Evolutionary conservation across 768 basidiomycete species (phyloP).

Genomic region (Leccinum subgranulosum): DNA sequence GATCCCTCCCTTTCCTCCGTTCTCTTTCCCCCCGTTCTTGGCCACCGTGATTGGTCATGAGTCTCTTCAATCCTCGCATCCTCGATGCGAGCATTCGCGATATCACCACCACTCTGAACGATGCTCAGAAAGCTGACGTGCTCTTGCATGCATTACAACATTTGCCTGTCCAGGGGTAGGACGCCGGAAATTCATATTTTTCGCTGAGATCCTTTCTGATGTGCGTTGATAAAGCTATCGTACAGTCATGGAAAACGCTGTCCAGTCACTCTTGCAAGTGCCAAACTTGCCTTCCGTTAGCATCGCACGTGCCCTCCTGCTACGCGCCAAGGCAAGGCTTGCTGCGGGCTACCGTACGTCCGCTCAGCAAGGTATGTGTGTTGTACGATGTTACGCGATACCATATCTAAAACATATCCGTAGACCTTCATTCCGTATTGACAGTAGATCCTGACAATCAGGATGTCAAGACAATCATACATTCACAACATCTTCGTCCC

Average conservation of each 20-base stretch:
- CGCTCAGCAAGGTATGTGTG: constrained; percentile 57
- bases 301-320: constrained; percentile 56
- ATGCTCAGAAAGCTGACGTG: constrained; percentile 70
- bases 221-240: constrained; percentile 41
- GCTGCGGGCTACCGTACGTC: constrained; percentile 56
- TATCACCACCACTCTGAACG: constrained; percentile 52
- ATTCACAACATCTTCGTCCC: constrained; percentile 46
- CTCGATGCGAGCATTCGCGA: constrained; percentile 76
- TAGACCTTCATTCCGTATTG: constrained; percentile 67
- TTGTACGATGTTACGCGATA: not conserved
- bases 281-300: constrained; percentile 49
- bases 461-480: constrained; percentile 63
- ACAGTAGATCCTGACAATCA: constrained; percentile 64
- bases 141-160: constrained; percentile 79
- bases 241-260: constrained; percentile 69
- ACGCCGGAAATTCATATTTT: constrained; percentile 4
- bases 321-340: constrained; percentile 65
- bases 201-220: constrained; percentile 8
- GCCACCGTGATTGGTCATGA: constrained; percentile 37
- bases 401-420: constrained; percentile 2
- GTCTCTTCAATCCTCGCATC: constrained; percentile 73
- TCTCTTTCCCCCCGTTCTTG: not conserved
- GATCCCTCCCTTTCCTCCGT: not conserved
- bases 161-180: constrained; percentile 68
- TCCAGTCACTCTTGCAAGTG: constrained; percentile 66